Conservation (phyloP, 306 rosid species). For the Citrullus amarus region DNA sequence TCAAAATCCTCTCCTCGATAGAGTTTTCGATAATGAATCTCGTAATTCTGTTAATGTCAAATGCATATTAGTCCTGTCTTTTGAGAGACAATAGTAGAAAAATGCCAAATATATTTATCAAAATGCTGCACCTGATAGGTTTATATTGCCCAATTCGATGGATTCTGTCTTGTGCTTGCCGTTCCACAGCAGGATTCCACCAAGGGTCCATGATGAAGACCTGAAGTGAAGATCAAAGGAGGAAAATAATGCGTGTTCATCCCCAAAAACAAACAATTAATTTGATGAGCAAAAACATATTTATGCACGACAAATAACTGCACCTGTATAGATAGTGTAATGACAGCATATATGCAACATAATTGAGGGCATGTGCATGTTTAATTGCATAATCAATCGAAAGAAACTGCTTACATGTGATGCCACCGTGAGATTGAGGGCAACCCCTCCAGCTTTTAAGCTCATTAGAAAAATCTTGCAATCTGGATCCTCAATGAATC, state of each 20-base stretch:
- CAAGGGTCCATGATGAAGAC: slow-evolving; percentile 97
- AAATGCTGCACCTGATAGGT: slow-evolving; percentile 58
- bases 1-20: slow-evolving; percentile 88
- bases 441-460: slow-evolving; percentile 96
- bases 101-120: neutral
- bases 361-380: neutral
- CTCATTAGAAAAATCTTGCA: slow-evolving; percentile 94
- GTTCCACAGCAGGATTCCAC: slow-evolving; percentile 99
- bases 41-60: slow-evolving; percentile 37
- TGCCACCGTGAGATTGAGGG: slow-evolving; percentile 84
- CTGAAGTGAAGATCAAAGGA: slow-evolving; percentile 19
- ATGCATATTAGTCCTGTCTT: neutral
- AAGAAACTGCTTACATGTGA: slow-evolving; percentile 56
- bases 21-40: slow-evolving; percentile 82
- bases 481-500: slow-evolving; percentile 63
- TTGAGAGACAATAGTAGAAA: neutral
- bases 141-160: slow-evolving; percentile 91
- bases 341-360: neutral
- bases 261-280: neutral
- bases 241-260: neutral
- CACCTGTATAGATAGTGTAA: neutral
- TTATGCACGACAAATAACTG: neutral
- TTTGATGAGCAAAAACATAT: neutral
- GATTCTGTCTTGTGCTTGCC: slow-evolving; percentile 91
- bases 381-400: neutral